These are phyloP conservation scores for Lentinula guzmanii DNA, from an alignment of 768 basidiomycete genomes.

Conservation along the genomic window DNA sequence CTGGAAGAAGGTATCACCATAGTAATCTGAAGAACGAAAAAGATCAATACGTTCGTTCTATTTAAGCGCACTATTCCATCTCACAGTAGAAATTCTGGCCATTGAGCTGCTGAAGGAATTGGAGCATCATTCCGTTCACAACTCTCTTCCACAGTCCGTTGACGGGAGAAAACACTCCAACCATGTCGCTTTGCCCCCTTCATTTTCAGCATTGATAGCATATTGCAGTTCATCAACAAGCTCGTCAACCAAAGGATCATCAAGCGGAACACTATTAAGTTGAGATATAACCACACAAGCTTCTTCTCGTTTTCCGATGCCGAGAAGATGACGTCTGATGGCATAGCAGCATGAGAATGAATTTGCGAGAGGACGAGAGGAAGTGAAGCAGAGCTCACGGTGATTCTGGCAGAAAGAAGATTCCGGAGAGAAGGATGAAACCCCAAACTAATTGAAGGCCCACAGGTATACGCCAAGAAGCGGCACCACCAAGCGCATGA, in stretches of 20 bases:
- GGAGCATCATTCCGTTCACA: slow-evolving; percentile 75
- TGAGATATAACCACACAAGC: slow-evolving; percentile 60
- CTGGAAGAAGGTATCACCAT: slow-evolving; percentile 77
- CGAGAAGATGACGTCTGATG: slow-evolving; percentile 65
- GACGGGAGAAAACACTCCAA: slow-evolving; percentile 62
- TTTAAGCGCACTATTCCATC: slow-evolving; percentile 12
- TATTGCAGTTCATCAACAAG: slow-evolving; percentile 58
- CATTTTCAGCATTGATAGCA: slow-evolving; percentile 67
- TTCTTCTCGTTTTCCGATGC: slow-evolving; percentile 42
- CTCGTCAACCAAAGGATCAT: slow-evolving; percentile 55
- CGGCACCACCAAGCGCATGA: slow-evolving; percentile 46
- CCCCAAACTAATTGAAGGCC: slow-evolving; percentile 73
- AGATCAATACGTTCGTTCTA: neutral
- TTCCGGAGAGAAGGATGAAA: slow-evolving; percentile 56
- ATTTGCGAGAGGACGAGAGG: no score
- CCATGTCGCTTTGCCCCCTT: slow-evolving; percentile 78
- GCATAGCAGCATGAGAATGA: neutral
- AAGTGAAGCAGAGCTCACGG: slow-evolving; percentile 39
- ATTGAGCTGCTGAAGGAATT: slow-evolving; percentile 76
- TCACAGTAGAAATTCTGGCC: slow-evolving; percentile 79
- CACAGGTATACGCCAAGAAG: slow-evolving; percentile 72
- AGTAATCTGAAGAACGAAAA: slow-evolving; percentile 48
- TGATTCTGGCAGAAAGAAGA: slow-evolving; percentile 75
- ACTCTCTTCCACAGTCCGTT: slow-evolving; percentile 72
- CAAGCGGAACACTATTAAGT: slow-evolving; percentile 55